A percentile compares a stretch with the other conserved stretches of the same genome.
phyloP scores from a whole-genome alignment of 116 monocot genomes.

The Cymodocea nodosa region DNA sequence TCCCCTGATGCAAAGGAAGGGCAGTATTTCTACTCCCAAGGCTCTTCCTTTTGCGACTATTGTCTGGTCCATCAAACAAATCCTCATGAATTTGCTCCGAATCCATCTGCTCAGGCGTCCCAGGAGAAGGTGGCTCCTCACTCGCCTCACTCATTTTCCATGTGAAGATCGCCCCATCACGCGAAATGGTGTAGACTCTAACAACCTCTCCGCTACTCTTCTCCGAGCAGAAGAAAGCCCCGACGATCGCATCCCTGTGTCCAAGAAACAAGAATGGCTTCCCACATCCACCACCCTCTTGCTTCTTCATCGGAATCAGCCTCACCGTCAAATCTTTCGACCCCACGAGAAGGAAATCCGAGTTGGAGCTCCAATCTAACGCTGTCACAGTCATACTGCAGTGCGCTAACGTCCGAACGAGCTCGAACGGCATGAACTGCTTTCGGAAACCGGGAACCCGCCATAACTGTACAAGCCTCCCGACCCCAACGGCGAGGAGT shows the following conservation, averaged over 20 bases:
- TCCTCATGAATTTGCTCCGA: not conserved
- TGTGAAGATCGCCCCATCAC: slow-evolving; percentile 76
- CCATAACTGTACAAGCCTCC: slow-evolving; percentile 78
- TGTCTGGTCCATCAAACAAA: not conserved
- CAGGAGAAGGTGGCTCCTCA: slow-evolving; percentile 39
- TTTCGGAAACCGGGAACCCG: slow-evolving; percentile 64
- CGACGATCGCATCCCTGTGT: slow-evolving; percentile 63
- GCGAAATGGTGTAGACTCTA: slow-evolving; percentile 48
- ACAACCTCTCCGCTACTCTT: slow-evolving; percentile 34
- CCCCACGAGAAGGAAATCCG: slow-evolving; percentile 51
- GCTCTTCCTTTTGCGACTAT: slow-evolving; percentile 17
- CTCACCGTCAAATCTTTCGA: slow-evolving; percentile 73
- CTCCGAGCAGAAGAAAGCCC: slow-evolving; percentile 55
- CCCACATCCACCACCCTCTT: not conserved
- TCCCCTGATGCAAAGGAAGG: slow-evolving; percentile 30
- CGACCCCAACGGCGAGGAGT: slow-evolving; percentile 65
- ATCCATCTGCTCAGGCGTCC: slow-evolving; percentile 34
- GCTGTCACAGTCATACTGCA: slow-evolving; percentile 33
- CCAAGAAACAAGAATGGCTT: slow-evolving; percentile 78
- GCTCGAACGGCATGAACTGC: slow-evolving; percentile 85
- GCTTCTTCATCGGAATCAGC: slow-evolving; percentile 32
- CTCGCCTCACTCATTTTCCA: slow-evolving; percentile 47
- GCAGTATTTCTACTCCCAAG: slow-evolving; percentile 10
- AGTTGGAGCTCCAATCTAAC: slow-evolving; percentile 69
- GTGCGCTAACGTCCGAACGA: slow-evolving; percentile 47